Base-by-base conservation (phyloP, 1,139 yeast species). In the Suhomyces terraborum region DNA sequence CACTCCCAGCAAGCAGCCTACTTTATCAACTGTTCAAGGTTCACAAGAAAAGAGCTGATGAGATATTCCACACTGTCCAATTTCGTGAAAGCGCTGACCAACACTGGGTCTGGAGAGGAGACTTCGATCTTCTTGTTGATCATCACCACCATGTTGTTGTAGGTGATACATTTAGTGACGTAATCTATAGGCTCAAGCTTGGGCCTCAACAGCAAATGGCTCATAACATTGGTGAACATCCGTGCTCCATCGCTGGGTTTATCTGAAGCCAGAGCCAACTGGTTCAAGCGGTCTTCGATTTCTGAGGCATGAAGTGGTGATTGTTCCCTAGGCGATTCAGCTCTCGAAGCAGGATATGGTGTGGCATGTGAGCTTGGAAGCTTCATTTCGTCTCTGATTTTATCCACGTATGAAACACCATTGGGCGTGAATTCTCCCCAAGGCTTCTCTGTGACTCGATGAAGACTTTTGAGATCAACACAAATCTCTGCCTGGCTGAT, bases 401-500 rank as follows among this genome's bases (percentile, higher is more conserved):
- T 61, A 49, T 73, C 78, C 10, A 72, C 65, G 45, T 70, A 69
- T 7, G 75, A 68, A 32, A 54, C 54, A 0, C 76, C 77, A 4
- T 62, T 42, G 2, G 38, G 41, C 1, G 53, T 47, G 42, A 64
- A 67, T 10, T 65, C 63, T 28, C 67, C 51, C 78, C 78, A 73
- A 1, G 77, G 77, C 40, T 59, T 58, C 40, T 72, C 77, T 2
- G 61, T 61, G 14, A 73, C 64, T 28, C 49, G 50, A 39, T 66
- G 69, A 16, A 73, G 54, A 46, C 62, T 60, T 54, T 72, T 72
- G 45, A 73, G 50, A 47, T 73, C 78, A 1, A 73, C 51, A 45
- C 77, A 72, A 6, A 73, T 56, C 48, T 72, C 77, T 1, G 76
- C 75, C 55, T 71, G 77, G 45, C 65, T 67, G 33, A 73, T 56